Evolutionary conservation across 352 stramenopile species (phyloP).

Genomic region (Pythium rhizo-oryzae): DNA sequence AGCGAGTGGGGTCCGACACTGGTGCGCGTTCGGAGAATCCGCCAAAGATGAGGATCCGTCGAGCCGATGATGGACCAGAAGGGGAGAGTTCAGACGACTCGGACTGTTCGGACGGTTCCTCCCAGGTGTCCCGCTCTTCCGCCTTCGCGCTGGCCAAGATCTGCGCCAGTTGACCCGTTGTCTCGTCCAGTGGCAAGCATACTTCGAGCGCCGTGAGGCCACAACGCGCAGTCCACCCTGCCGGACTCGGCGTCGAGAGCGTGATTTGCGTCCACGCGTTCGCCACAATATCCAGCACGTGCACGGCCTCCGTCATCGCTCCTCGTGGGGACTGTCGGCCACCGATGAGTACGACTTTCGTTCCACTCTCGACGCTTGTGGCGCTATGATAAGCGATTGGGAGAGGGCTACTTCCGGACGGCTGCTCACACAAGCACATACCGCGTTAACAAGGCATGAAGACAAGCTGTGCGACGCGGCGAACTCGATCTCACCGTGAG

Average conservation of each 20-base stretch:
- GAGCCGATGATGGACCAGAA: neutral
- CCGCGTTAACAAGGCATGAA: no score
- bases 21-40: slow-evolving; percentile 42
- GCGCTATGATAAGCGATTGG: slow-evolving; percentile 55
- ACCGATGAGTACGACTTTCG: slow-evolving; percentile 53
- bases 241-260: slow-evolving; percentile 7
- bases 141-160: slow-evolving; percentile 6
- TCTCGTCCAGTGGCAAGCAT: slow-evolving; percentile 23
- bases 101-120: neutral
- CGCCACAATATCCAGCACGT: slow-evolving; percentile 50
- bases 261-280: slow-evolving; percentile 48
- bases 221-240: slow-evolving; percentile 14
- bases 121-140: neutral
- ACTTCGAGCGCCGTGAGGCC: slow-evolving; percentile 20
- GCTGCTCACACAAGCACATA: slow-evolving; percentile 23
- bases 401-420: slow-evolving; percentile 50
- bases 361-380: slow-evolving; percentile 36
- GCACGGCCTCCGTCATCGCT: slow-evolving; percentile 39
- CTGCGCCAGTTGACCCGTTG: slow-evolving; percentile 17
- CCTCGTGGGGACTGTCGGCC: slow-evolving; percentile 32
- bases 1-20: slow-evolving; percentile 1
- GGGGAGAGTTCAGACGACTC: neutral
- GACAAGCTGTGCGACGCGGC: no score
- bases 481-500: slow-evolving; percentile 32
- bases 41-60: slow-evolving; percentile 57